Percentiles rank a stretch among this genome's conserved stretches.
Evolutionary conservation across 441 rosid species (phyloP).

Genomic region (Adansonia grandidieri): DNA sequence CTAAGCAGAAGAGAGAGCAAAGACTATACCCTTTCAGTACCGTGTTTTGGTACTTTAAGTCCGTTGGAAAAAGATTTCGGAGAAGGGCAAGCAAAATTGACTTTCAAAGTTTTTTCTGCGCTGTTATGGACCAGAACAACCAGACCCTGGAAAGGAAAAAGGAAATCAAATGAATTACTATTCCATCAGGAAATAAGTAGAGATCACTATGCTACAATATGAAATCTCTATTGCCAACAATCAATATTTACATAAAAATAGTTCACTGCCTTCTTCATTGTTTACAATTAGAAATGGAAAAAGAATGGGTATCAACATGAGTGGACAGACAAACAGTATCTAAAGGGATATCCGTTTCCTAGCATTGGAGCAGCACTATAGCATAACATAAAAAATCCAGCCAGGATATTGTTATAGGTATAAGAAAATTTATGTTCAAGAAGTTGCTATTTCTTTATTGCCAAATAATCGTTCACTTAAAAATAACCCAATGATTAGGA

Average conservation of each 20-base stretch:
- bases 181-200: not conserved
- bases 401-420: too few relatives aligned
- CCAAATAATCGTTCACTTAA: not conserved
- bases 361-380: not conserved
- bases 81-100: constrained; percentile 4
- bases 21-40: not conserved
- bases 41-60: not conserved
- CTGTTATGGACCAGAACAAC: constrained; percentile 63
- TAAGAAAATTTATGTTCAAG: too few relatives aligned
- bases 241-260: not conserved
- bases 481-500: not conserved
- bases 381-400: not conserved
- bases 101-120: constrained; percentile 54
- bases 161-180: constrained; percentile 23
- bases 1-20: constrained; percentile 15
- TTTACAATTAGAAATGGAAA: not conserved
- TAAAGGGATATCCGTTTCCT: not conserved
- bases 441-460: not conserved
- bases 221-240: not conserved
- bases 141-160: constrained; percentile 49
- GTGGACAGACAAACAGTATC: not conserved
- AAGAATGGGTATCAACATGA: not conserved
- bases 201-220: constrained; percentile 8
- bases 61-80: not conserved
- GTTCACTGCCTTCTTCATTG: not conserved